Percentiles rank a stretch among this genome's conserved stretches.
phyloP scores from a whole-genome alignment of 768 basidiomycete species.

The Phlegmacium glaucopus region DNA sequence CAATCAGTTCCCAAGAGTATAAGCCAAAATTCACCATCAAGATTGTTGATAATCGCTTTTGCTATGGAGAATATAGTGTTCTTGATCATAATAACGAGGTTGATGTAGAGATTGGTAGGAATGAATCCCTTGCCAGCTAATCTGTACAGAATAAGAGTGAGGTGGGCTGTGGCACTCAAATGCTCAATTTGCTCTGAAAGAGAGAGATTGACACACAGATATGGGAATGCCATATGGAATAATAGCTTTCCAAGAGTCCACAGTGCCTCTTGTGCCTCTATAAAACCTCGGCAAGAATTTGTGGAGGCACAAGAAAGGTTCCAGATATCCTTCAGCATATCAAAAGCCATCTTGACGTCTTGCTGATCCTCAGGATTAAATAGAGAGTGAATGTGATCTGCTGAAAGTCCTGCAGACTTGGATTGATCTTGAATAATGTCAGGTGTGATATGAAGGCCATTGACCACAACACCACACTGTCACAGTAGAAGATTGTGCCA shows the following conservation, averaged over 20 bases:
- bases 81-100: slow-evolving; percentile 26
- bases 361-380: slow-evolving; percentile 23
- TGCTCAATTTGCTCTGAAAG: slow-evolving; percentile 26
- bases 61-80: slow-evolving; percentile 27
- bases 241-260: slow-evolving; percentile 14
- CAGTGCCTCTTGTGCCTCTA: slow-evolving; percentile 7
- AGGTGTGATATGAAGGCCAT: slow-evolving; percentile 16
- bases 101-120: slow-evolving; percentile 23
- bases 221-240: slow-evolving; percentile 23
- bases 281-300: slow-evolving; percentile 6
- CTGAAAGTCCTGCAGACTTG: slow-evolving; percentile 8
- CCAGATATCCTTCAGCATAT: slow-evolving; percentile 21
- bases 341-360: slow-evolving; percentile 21
- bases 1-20: slow-evolving; percentile 36
- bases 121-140: slow-evolving; percentile 17
- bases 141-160: slow-evolving; percentile 18
- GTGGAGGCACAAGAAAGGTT: slow-evolving; percentile 3
- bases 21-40: slow-evolving; percentile 27
- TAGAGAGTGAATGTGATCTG: slow-evolving; percentile 13
- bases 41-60: slow-evolving; percentile 29
- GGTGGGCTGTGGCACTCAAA: slow-evolving; percentile 24
- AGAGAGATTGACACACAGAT: slow-evolving; percentile 21
- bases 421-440: slow-evolving; percentile 17
- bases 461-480: slow-evolving; percentile 17
- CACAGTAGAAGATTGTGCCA: slow-evolving; percentile 22